phyloP scores from a whole-genome alignment of 2,329 filamentous ascomycete species.

The Aaosphaeria arxii region DNA sequence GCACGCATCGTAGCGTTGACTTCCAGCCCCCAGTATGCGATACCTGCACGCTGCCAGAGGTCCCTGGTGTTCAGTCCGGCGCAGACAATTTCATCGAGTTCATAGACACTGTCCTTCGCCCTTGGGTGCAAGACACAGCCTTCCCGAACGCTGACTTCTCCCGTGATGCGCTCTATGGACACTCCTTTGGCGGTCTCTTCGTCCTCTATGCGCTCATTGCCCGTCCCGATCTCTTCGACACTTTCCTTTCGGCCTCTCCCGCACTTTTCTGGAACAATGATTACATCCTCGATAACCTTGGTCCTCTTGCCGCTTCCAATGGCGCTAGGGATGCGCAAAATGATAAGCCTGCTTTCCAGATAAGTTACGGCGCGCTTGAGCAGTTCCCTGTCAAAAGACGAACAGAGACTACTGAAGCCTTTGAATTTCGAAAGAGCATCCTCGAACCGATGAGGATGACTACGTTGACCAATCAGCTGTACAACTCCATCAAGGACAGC shows the following conservation, averaged over 20 bases:
- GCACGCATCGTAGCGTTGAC: conserved; percentile 21
- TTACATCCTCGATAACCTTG: conserved; percentile 35
- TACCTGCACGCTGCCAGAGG: conserved; percentile 19
- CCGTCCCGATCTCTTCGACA: conserved; percentile 42
- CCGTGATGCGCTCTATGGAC: conserved; percentile 47
- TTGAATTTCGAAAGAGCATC: conserved; percentile 21
- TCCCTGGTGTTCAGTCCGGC: conserved; percentile 39
- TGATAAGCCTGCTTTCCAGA: conserved; percentile 26
- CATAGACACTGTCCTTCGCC: conserved; percentile 40
- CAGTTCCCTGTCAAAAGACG: conserved; percentile 21
- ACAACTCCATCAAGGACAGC: conserved; percentile 17
- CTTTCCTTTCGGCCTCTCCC: conserved; percentile 46
- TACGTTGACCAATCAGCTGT: conserved; percentile 18
- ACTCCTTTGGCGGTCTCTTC: conserved; percentile 52
- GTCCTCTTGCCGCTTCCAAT: conserved; percentile 9
- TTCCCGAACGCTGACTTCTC: conserved; percentile 31
- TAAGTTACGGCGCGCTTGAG: conserved; percentile 29
- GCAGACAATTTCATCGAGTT: conserved; percentile 47
- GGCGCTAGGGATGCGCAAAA: background rate
- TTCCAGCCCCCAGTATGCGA: conserved; percentile 29
- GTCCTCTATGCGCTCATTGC: conserved; percentile 45
- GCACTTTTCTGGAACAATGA: conserved; percentile 49
- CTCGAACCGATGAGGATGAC: conserved; percentile 21
- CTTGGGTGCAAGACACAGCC: conserved; percentile 24
- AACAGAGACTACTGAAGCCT: conserved; percentile 26